phyloP scores from a whole-genome alignment of 2,329 filamentous ascomycete genomes.

The Hypoxylon sp. region DNA sequence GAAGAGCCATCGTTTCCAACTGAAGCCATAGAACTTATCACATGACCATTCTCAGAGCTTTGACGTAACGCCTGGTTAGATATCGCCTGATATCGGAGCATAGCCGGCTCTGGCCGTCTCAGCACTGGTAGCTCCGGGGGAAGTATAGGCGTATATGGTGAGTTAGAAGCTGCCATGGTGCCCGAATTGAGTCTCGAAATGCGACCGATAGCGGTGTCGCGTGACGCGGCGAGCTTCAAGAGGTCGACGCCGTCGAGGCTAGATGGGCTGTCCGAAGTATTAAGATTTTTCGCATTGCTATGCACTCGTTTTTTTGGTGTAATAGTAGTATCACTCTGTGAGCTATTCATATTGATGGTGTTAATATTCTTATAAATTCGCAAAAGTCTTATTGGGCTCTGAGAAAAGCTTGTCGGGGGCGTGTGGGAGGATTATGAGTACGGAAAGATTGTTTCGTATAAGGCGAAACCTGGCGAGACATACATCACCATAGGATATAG shows the following conservation, averaged over 20 bases:
- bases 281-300: background rate
- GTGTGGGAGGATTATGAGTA: background rate
- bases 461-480: background rate
- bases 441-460: background rate
- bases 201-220: background rate
- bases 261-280: background rate
- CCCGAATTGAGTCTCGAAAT: background rate
- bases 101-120: background rate
- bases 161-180: background rate
- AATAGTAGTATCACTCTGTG: background rate
- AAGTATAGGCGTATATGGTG: background rate
- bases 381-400: background rate
- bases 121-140: background rate
- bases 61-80: background rate
- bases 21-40: background rate
- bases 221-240: background rate
- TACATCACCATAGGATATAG: background rate
- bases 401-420: background rate
- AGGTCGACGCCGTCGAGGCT: conserved; percentile 1
- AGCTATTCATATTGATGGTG: background rate
- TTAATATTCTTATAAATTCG: background rate
- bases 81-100: background rate
- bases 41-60: background rate
- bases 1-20: background rate
- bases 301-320: background rate